Percentiles rank a stretch among this genome's conserved stretches.
phyloP scores from a whole-genome alignment of 257 asterid species.

The Ligustrum vulgare region DNA sequence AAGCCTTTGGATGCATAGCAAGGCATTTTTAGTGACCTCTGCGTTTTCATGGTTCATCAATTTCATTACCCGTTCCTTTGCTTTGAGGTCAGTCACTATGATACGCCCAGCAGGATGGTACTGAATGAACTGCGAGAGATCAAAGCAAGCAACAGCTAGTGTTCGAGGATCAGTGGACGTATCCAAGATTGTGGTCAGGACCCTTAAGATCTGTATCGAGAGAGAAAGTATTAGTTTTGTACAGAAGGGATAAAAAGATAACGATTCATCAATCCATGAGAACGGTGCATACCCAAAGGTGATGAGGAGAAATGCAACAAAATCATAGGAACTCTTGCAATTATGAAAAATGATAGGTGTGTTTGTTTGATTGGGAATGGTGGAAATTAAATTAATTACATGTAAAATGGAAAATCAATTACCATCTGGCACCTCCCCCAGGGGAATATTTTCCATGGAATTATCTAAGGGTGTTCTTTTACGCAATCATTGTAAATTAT shows the following conservation, averaged over 20 bases:
- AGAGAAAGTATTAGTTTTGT: slow-evolving; percentile 2
- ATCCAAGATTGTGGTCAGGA: slow-evolving; percentile 81
- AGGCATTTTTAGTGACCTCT: slow-evolving; percentile 89
- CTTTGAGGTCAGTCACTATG: slow-evolving; percentile 84
- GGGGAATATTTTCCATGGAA: no score
- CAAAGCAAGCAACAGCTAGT: slow-evolving; percentile 91
- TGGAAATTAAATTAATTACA: no score
- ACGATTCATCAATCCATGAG: slow-evolving; percentile 5
- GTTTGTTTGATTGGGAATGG: no score
- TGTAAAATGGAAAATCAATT: no score
- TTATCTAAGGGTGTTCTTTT: no score
- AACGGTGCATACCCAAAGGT: no score
- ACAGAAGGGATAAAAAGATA: neutral
- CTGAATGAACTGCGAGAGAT: slow-evolving; percentile 90
- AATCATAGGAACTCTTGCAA: no score
- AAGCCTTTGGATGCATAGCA: slow-evolving; percentile 95
- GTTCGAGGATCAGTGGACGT: slow-evolving; percentile 76
- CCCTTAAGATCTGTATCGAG: slow-evolving; percentile 69
- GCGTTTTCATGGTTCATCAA: slow-evolving; percentile 80
- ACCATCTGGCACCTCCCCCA: no score
- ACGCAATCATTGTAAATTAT: no score
- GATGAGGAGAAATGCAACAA: no score
- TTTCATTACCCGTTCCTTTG: slow-evolving; percentile 94
- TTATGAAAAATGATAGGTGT: no score
- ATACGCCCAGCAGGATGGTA: slow-evolving; percentile 87